Base-by-base conservation (phyloP, 2,329 filamentous ascomycete species). In the Chaetothyriales sp. region DNA sequence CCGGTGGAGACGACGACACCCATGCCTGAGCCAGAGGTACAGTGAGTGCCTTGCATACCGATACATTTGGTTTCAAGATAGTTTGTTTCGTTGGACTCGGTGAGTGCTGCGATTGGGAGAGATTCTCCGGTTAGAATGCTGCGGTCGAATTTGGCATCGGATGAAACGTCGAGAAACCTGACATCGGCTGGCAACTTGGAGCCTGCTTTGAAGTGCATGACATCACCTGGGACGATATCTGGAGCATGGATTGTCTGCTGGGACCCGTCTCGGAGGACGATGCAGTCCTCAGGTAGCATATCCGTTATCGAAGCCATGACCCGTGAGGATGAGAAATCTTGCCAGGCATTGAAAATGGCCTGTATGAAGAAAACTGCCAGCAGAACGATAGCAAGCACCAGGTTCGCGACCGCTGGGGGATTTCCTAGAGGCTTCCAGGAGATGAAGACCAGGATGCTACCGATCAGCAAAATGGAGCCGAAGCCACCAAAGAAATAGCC, bases 221-320 rank as follows among this genome's bases (percentile, higher is more conserved):
- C 65, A 60, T 89, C 85, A 18, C 85, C 85, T 0, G 83, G 84
- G 0, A 89, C 83, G 22, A 89, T 71, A 8, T 86, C 77, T 0
- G 70, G 64, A 0, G 79, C 80, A 2, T 70, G 66, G 2, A 79
- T 67, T 15, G 70, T 72, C 1, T 69, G 61, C 55, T 76, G 70
- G 2, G 64, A 61, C 1, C 80, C 76, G 56, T 85, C 77, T 18
- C 85, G 77, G 5, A 84, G 67, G 6, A 85, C 73, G 22, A 81
- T 70, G 60, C 82, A 86, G 53, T 80, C 74, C 59, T 87, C 84
- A 0, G 85, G 85, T n/a, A 89, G 73, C 84, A 89, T 86, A 18
- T 77, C 82, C 47, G 82, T 85, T 63, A 89, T 89, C 0, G 83
- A 86, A 18, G 80, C 78, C 86, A 89, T 89, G 51, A 88, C 84